A percentile compares a stretch with the other conserved stretches of the same genome.
These are phyloP conservation scores for Coprinopsis marcescibilis DNA, from an alignment of 768 basidiomycete species.

Conservation along the genomic window DNA sequence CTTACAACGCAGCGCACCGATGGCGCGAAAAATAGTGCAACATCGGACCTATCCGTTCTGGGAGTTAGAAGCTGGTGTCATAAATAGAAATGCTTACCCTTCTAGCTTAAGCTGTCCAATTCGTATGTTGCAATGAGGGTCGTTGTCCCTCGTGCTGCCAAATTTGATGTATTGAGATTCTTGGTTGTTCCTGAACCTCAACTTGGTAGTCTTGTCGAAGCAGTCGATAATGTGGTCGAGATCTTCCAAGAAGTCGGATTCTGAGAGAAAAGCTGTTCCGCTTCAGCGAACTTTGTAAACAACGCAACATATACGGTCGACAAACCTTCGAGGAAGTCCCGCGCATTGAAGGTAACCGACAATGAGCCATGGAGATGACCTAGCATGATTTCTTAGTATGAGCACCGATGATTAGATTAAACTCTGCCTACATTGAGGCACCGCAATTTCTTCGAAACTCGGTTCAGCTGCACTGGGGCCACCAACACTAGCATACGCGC, in stretches of 20 bases:
- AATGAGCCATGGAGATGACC: conserved; percentile 41
- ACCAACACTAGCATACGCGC: conserved; percentile 31
- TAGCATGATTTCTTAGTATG: conserved; percentile 11
- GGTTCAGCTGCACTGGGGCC: conserved; percentile 13
- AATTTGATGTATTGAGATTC: conserved; percentile 45
- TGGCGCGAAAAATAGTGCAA: conserved; percentile 24
- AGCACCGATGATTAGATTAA: neutral
- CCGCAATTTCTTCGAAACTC: conserved; percentile 37
- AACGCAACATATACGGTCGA: neutral
- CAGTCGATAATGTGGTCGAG: conserved; percentile 33
- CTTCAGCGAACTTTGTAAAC: conserved; percentile 1
- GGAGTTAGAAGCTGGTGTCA: neutral
- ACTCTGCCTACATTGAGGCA: conserved; percentile 28
- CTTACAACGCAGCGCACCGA: conserved; percentile 21
- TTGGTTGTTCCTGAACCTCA: conserved; percentile 32
- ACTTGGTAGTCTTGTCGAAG: conserved; percentile 46
- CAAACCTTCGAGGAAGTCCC: conserved; percentile 29
- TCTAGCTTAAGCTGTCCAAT: conserved; percentile 40
- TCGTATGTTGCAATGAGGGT: conserved; percentile 33
- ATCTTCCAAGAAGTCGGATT: conserved; percentile 35
- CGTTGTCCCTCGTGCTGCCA: conserved; percentile 36
- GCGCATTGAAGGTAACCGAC: conserved; percentile 35
- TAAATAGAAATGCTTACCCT: conserved; percentile 21
- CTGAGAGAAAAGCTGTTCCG: conserved; percentile 28
- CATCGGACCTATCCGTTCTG: conserved; percentile 14